Evolutionary conservation across 73 alveolate species (phyloP).

Genomic region (Paramecium biaurelia): DNA sequence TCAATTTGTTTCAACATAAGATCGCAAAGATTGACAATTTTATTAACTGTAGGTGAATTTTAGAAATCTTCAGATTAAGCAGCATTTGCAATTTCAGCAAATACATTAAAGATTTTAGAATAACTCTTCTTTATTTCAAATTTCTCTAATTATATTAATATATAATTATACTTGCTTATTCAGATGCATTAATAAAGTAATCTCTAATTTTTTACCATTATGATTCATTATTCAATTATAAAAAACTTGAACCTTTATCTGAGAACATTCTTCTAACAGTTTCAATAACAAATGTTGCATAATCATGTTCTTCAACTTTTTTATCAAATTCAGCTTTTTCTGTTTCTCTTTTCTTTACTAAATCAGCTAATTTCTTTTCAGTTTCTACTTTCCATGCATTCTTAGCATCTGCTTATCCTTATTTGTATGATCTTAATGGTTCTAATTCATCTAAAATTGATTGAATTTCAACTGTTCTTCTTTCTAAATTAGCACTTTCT

Average conservation of each 20-base stretch:
- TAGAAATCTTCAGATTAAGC: slow-evolving; percentile 35
- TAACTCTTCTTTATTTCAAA: slow-evolving; percentile 30
- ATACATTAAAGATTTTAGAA: not conserved
- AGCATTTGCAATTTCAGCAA: not conserved
- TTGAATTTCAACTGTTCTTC: slow-evolving; percentile 53
- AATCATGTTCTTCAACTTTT: slow-evolving; percentile 24
- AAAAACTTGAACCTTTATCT: slow-evolving; percentile 24
- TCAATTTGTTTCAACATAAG: not conserved
- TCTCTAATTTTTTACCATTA: slow-evolving; percentile 4
- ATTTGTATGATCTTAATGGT: slow-evolving; percentile 17
- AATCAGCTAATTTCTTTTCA: slow-evolving; percentile 14
- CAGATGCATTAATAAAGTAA: slow-evolving; percentile 36
- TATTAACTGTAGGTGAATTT: slow-evolving; percentile 13
- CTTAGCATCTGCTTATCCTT: slow-evolving; percentile 29
- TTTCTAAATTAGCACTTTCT: slow-evolving; percentile 44
- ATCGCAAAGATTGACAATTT: slow-evolving; percentile 9
- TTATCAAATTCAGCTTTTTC: slow-evolving; percentile 37
- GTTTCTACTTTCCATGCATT: not conserved
- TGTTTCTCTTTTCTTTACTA: not conserved
- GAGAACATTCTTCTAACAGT: slow-evolving; percentile 40
- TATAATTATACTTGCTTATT: not conserved
- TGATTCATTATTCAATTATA: not conserved
- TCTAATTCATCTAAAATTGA: slow-evolving; percentile 48
- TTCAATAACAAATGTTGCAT: slow-evolving; percentile 44
- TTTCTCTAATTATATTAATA: not conserved